Base-by-base conservation (phyloP, 257 asterid genomes). In the Coffea canephora region DNA sequence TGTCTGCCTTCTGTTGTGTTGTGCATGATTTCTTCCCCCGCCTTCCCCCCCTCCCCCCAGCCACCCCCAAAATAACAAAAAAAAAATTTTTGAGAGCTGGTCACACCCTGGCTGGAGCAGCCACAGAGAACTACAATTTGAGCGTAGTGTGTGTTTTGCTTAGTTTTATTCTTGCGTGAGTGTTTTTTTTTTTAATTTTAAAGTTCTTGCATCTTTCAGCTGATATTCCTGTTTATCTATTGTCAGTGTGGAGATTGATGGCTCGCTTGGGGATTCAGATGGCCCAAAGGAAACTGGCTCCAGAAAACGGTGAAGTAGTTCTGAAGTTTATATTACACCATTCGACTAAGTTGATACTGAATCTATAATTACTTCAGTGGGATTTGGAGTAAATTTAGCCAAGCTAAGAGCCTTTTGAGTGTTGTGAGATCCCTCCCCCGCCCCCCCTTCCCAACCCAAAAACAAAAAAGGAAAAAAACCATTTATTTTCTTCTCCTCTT, bases 201-300 rank as follows among this genome's bases (percentile, higher is more conserved):
- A 39, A 8, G 34, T 72, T 23, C 18, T 34, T 54, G 34, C 59
- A 23, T 76, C 45, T 6, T 69, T 80, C 45, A 75, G 68, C 76
- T 77, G 39, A 57, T 69, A 61, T 73, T 72, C 25, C 55, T 59
- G 34, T 71, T 71, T 78, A 6, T 84, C 75, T 77, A 45, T 83
- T 85, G 57, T 34, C 65, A 94, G 98, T 84, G 89, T 76, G 74
- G 95, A 87, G 39, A 78, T 91, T 86, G 97, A 92, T 76, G 93
- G 91, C 75, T 90, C 94, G 11, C 76, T 84, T 85, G 95, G 88
- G 80, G 96, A 91, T 75, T 83, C 94, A 78, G 97, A 87, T 31
- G 84, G 43, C 55, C 84, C 75, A 73, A 94, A 87, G 84, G 94
- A 88, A 80, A 78, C 88, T 83, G 85, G 91, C 81, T 85, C 93